Conservation (phyloP, 1,284 basidiomycete species). For the Ganoderma sp. region DNA sequence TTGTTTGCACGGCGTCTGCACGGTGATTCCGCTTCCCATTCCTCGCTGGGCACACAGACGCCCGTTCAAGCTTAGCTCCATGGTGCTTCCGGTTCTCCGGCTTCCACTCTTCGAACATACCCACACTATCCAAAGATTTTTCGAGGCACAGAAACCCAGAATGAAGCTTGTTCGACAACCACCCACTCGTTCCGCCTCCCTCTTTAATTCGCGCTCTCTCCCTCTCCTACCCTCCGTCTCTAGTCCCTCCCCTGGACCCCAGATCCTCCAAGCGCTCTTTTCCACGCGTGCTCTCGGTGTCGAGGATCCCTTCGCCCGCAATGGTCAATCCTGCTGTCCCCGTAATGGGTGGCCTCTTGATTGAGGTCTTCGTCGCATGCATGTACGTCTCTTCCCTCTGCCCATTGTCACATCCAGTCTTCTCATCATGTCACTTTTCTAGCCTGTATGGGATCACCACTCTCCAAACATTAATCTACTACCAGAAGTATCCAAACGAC, state of each 20-base stretch:
- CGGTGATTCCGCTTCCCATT: not conserved
- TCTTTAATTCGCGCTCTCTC: conserved; percentile 7
- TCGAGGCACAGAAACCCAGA: conserved; percentile 11
- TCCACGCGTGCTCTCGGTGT: not conserved
- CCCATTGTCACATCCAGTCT: not conserved
- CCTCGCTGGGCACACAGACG: not conserved
- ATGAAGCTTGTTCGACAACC: conserved; percentile 11
- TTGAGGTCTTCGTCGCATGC: conserved; percentile 32
- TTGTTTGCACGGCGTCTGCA: conserved; percentile 1
- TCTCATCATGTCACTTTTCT: not conserved
- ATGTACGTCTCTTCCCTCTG: conserved; percentile 19
- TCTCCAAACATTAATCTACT: conserved; percentile 32
- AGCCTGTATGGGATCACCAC: conserved; percentile 31
- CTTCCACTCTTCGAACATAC: conserved; percentile 5
- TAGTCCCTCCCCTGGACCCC: not conserved
- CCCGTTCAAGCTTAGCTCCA: conserved; percentile 1
- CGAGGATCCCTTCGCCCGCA: not conserved
- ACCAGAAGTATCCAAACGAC: conserved; percentile 27
- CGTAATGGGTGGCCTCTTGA: conserved; percentile 30
- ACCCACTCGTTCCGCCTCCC: not conserved
- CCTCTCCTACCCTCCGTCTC: not conserved
- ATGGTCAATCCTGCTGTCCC: conserved; percentile 21
- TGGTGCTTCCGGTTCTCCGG: conserved; percentile 2
- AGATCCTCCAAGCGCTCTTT: not conserved
- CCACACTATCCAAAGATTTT: not conserved